Evolutionary conservation across 2,329 filamentous ascomycete species (phyloP).

Genomic region (Pestalotiopsis fici): DNA sequence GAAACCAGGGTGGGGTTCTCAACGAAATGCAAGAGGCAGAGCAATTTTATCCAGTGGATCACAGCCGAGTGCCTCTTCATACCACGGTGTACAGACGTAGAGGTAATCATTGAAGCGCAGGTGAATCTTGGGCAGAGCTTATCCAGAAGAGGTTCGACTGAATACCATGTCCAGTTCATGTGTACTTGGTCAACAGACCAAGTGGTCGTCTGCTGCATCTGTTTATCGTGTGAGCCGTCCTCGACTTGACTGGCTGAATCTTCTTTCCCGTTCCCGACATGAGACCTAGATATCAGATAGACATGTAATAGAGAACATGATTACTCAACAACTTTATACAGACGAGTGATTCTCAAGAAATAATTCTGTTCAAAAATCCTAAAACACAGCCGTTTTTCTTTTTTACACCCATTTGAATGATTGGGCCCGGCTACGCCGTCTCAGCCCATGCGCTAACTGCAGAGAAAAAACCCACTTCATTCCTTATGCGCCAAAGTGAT

Average conservation of each 20-base stretch:
- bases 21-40: no score
- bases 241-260: neutral
- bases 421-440: conserved; percentile 12
- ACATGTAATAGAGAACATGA: neutral
- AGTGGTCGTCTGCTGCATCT: no score
- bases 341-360: neutral
- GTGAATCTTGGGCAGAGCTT: no score
- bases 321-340: neutral
- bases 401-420: conserved; percentile 6
- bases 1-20: no score
- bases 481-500: conserved; percentile 11
- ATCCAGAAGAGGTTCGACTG: no score
- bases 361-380: neutral
- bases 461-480: conserved; percentile 7
- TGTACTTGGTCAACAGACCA: no score
- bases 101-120: no score
- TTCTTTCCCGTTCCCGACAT: neutral
- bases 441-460: conserved; percentile 9
- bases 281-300: neutral
- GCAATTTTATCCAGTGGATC: no score
- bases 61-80: no score
- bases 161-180: no score
- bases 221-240: neutral
- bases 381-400: conserved; percentile 3
- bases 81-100: no score